Evolutionary conservation across 139 green algal species (phyloP), one percentile per base, ranked within the genome.

Genomic region (Haematococcus sp.): DNA sequence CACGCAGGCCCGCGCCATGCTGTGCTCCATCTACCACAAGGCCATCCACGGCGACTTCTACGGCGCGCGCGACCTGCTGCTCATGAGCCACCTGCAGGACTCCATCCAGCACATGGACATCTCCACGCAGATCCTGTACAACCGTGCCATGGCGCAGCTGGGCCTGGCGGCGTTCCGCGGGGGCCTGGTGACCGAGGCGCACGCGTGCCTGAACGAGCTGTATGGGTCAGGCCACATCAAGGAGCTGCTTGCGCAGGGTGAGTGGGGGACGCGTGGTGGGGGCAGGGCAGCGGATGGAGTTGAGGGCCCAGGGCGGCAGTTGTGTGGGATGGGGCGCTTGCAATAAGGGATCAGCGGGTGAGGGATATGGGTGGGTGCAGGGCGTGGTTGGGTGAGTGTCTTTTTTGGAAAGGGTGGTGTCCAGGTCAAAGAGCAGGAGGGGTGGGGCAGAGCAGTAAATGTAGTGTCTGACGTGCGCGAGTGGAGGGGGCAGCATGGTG

Each of bases 51-150:
- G 93, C 61, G 83, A 98, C 71, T 99, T 98, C 74, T 92, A 97
- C 82, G 87, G 66, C 15, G 96, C 91, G 9, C 84, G 95, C 23
- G 96, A 99, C 84, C 79, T 93, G 73, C 85, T 99, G 79, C 89
- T 99, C 25, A 98, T 98, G 92, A 93, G 81, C 55, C 95, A 98
- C 84, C 93, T 99, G 59, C 83, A 91, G 84, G 84, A 91, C 76
- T 85, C 78, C 27, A 78, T 92, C 54, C 78, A 83, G 59, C 78
- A 94, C 80, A 97, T 96, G 92, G 93, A 98, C 84, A 93, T 97
- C 73, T 82, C 68, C 69, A 98, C 92, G n/a, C 93, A 98, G 91
- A 97, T 99, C 74, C 80, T 99, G 78, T 97, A 96, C 91, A 99
- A 99, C 87, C 82, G 96, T 51, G 85, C 92, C 30, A 94, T 98